Evolutionary conservation across 1,284 basidiomycete genomes (phyloP).

Genomic region (Irpex lacteus): DNA sequence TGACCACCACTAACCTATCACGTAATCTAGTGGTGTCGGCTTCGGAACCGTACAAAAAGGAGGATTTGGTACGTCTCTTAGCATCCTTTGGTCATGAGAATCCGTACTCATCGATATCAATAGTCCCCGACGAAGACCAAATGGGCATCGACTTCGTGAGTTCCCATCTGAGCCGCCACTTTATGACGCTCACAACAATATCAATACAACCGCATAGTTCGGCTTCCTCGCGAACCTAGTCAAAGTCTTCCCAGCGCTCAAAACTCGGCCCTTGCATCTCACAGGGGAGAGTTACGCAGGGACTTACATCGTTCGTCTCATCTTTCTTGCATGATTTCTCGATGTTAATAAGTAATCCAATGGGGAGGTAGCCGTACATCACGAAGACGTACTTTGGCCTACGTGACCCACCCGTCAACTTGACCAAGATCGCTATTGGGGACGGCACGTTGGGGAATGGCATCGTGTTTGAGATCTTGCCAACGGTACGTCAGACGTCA

Average conservation of each 20-base stretch:
- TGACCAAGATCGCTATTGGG: conserved; percentile 65
- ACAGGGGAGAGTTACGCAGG: conserved; percentile 32
- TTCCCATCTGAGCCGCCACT: not conserved
- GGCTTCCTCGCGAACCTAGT: conserved; percentile 23
- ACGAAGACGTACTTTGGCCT: conserved; percentile 58
- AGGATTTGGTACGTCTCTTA: conserved; percentile 56
- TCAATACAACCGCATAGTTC: conserved; percentile 11
- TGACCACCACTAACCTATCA: no score
- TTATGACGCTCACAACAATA: not conserved
- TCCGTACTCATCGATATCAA: not conserved
- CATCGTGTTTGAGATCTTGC: conserved; percentile 44
- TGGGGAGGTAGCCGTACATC: conserved; percentile 34
- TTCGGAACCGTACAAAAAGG: conserved; percentile 58
- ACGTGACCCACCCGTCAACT: conserved; percentile 56
- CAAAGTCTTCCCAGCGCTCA: conserved; percentile 28
- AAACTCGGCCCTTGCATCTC: conserved; percentile 26
- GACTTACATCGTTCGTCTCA: conserved; percentile 34
- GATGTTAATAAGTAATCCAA: no score
- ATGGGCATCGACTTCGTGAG: conserved; percentile 67
- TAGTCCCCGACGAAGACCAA: conserved; percentile 63
- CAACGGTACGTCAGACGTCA: conserved; percentile 54
- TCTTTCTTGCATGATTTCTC: not conserved
- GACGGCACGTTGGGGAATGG: conserved; percentile 52
- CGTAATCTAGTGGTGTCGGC: conserved; percentile 37
- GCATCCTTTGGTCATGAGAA: no score